These are phyloP conservation scores for Opeltia flavorubescens DNA, from an alignment of 495 filamentous ascomycete genomes.

Conservation along the genomic window DNA sequence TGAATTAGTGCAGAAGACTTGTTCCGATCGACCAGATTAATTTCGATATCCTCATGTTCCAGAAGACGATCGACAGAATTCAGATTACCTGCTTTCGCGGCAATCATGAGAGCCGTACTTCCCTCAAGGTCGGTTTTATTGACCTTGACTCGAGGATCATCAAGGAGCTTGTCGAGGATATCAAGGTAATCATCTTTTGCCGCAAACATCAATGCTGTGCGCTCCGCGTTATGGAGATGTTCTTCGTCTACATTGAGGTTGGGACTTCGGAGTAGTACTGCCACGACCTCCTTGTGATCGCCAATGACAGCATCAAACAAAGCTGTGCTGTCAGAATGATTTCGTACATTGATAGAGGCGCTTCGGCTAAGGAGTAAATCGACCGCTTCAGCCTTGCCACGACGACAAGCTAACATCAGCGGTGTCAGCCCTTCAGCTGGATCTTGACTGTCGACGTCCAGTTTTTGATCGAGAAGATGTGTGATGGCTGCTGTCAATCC, in stretches of 20 bases:
- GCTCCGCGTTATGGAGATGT: neutral
- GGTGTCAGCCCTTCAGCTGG: constrained; percentile 16
- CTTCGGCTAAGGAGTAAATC: constrained; percentile 11
- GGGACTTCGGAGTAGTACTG: neutral
- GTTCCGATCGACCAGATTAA: neutral
- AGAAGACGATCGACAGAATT: neutral
- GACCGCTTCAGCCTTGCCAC: constrained; percentile 13
- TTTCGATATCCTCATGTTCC: neutral
- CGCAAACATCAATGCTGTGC: constrained; percentile 14
- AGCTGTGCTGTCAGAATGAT: constrained; percentile 10
- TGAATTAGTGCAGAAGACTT: neutral
- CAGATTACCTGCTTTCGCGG: neutral
- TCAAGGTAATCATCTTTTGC: neutral
- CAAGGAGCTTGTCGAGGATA: constrained; percentile 5
- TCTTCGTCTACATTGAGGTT: constrained; percentile 5
- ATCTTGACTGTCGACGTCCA: constrained; percentile 12
- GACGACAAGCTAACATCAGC: constrained; percentile 19
- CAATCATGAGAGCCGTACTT: constrained; percentile 9
- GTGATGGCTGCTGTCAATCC: constrained; percentile 9
- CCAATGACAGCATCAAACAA: constrained; percentile 15
- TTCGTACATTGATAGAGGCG: constrained; percentile 12
- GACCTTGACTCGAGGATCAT: constrained; percentile 3
- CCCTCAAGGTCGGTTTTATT: constrained; percentile 9
- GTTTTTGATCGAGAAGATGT: constrained; percentile 1
- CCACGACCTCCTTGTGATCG: neutral